Percentiles rank a stretch among this genome's conserved stretches.
Evolutionary conservation across 2,329 filamentous ascomycete genomes (phyloP).

Genomic region (Fusarium nanum): DNA sequence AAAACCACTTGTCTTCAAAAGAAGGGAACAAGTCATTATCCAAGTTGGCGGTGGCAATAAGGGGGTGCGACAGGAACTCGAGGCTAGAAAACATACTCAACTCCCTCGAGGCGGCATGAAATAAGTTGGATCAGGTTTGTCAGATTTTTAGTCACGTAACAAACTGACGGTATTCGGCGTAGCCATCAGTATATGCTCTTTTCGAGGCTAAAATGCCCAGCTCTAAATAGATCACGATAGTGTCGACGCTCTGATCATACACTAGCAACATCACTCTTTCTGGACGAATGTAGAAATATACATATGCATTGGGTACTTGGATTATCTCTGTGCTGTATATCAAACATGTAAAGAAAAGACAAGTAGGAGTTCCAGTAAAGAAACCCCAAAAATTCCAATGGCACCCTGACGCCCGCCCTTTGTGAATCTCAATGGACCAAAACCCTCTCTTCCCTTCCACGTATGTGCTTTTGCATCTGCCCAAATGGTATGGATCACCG

Average conservation of each 20-base stretch:
- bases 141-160: background rate
- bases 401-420: slow-evolving; percentile 46
- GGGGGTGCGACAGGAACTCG: background rate
- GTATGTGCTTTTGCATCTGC: slow-evolving; percentile 34
- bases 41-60: background rate
- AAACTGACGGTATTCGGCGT: background rate
- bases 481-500: slow-evolving; percentile 24
- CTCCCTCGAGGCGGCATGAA: background rate
- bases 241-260: background rate
- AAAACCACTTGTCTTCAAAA: background rate
- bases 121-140: background rate
- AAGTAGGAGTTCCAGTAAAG: slow-evolving; percentile 25
- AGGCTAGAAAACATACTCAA: background rate
- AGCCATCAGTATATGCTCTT: background rate
- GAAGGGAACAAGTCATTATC: background rate
- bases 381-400: slow-evolving; percentile 37
- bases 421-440: slow-evolving; percentile 43
- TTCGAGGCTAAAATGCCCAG: no score
- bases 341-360: slow-evolving; percentile 30
- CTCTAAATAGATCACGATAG: background rate
- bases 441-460: slow-evolving; percentile 25
- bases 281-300: background rate
- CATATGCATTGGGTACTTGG: slow-evolving; percentile 23
- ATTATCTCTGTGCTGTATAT: slow-evolving; percentile 33
- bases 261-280: background rate